Base-by-base conservation (phyloP, 2,329 filamentous ascomycete species). In the Fusarium pilosicola region DNA sequence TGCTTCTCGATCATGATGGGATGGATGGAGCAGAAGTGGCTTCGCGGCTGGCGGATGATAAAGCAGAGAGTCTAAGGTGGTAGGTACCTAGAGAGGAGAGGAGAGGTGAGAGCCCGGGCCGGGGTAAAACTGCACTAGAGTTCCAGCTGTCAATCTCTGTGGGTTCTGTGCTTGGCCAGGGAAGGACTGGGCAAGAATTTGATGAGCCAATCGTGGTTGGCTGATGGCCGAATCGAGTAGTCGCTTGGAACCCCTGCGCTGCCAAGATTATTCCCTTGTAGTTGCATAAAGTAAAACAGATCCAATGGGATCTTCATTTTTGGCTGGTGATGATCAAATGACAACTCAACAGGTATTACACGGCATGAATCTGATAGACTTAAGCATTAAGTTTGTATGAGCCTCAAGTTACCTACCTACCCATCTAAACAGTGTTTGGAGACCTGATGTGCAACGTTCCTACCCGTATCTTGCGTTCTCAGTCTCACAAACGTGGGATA, bases 171-270 rank as follows among this genome's bases (percentile, higher is more conserved):
- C 70, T 75, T 70, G 62, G 56, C 76, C 71, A 72, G 75, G 74
- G 74, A 74, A 58, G 72, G 66, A 67, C 55, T 71, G 65, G 58
- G 60, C 65, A 61, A 60, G 57, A 63, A 66, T 28, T 28, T 44
- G 30, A 61, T 68, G 65, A 63, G 62, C 77, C 77, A 78, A 78
- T 78, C 67, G 68, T 63, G 73, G 61, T 66, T 60, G 54, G 67
- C 63, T 70, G 68, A 44, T 65, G 67, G 65, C 76, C 76, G 48
- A 78, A 78, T 78, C 73, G 75, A 78, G 76, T 77, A 78, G 76
- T 78, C 66, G 62, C 66, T 70, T 68, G 64, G 49, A 61, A 76
- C 60, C 76, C 76, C 60, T 78, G 76, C 63, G 48, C 36, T 56
- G 62, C 62, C 42, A 52, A 55, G 28, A 57, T 28, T 44, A n/a